Evolutionary conservation across 2,329 filamentous ascomycete species (phyloP), one percentile per base, ranked within the genome.

Genomic region (Intubia oerlemansii): DNA sequence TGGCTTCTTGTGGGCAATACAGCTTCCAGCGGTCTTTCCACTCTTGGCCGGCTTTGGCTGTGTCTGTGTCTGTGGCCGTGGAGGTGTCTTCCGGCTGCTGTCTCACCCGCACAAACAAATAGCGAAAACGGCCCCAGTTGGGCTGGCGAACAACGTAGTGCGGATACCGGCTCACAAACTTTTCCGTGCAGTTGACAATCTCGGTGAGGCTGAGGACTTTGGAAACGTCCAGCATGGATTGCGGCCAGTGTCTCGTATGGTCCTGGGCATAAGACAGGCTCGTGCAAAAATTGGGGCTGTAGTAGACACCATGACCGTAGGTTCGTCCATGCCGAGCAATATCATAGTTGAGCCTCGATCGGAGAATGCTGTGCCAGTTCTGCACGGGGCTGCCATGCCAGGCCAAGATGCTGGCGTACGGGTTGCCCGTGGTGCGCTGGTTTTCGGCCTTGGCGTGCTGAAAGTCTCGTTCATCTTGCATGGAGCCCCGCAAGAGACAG

Each of bases 311-410:
- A 42, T 92, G 34, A 0, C 84, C 84, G 41, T 38, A 80, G 2
- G 72, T 55, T 35, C 84, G 66, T 1, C 82, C 84, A 44, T 85
- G 51, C 0, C 45, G 24, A 0, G 53, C 49, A 1, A 62, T 47
- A 5, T 66, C 62, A 49, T 71, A 92, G 44, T 91, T 66, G 5
- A 93, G 54, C 0, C 84, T 82, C 34, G 75, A 67, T 18, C 82
- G 68, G 36, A 92, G 68, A 40, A 93, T 92, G 40, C 73, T 77
- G 47, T 93, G 84, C 84, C 84, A 92, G 41, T 91, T 92, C 4
- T 47, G 38, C 4, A 91, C 37, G 0, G 52, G 46, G 41, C 79
- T 90, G 5, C 82, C 84, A 45, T 93, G 84, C 72, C 77, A 92
- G 0, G 78, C 80, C 41, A 91, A 81, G 2, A 92, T 47, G 0